A percentile compares a stretch with the other conserved stretches of the same genome.
phyloP scores from a whole-genome alignment of 768 basidiomycete genomes.

The Coprinopsis cinerea region DNA sequence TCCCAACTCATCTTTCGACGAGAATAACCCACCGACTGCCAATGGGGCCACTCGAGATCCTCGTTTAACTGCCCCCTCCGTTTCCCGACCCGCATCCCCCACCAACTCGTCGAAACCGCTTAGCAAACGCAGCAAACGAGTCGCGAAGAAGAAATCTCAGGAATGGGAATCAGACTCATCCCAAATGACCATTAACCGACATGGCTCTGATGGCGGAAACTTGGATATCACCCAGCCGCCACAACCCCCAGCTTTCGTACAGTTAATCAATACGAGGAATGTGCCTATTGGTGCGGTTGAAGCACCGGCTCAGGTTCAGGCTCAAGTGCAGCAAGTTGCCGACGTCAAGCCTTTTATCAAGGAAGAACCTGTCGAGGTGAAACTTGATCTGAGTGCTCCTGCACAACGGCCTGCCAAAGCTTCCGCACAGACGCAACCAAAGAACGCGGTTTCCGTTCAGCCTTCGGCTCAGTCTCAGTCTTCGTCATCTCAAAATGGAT shows the following conservation, averaged over 20 bases:
- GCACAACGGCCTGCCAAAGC: too few species aligned
- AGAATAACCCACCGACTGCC: background rate
- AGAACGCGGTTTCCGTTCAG: background rate
- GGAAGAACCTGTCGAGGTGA: background rate
- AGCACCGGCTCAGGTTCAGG: too few species aligned
- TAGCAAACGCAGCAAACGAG: background rate
- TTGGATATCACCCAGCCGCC: constrained; percentile 13
- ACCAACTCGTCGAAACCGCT: background rate
- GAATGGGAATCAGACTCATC: constrained; percentile 12
- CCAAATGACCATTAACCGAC: constrained; percentile 12
- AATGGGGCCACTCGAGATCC: too few species aligned
- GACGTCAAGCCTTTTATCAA: background rate
- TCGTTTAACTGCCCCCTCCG: too few species aligned
- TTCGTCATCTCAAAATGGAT: too few species aligned
- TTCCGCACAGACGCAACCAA: background rate
- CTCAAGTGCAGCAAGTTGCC: background rate
- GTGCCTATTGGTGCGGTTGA: too few species aligned
- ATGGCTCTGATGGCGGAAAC: constrained; percentile 23
- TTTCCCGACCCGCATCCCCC: too few species aligned
- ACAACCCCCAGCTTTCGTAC: too few species aligned
- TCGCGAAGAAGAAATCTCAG: background rate
- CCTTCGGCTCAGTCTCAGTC: too few species aligned
- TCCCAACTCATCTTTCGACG: background rate
- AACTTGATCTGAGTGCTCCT: background rate
- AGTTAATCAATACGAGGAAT: background rate